Base-by-base conservation (phyloP, 495 filamentous ascomycete genomes). In the Echria macrotheca region DNA sequence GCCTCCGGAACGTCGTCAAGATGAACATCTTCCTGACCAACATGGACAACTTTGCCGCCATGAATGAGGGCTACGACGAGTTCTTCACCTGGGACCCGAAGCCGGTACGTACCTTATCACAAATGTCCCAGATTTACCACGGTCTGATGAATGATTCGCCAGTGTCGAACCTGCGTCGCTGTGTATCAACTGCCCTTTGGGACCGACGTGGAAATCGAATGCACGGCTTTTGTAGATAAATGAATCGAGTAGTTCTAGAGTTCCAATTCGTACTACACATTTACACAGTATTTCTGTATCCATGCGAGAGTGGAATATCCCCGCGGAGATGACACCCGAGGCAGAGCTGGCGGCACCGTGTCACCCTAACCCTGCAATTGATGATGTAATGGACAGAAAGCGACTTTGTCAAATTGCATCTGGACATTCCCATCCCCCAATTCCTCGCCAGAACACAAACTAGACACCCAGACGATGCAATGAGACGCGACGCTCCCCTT, bases 171-270 rank as follows among this genome's bases (percentile, higher is more conserved):
- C 33, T 86, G 83, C 55, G 81, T 87, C 31, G 82, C 82, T 5
- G 83, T 85, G 18, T 74, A 81, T 58, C 78, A 79, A 33, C 65
- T 86, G 44, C 82, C 83, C 1, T 62, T 83, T 17, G 73, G 75
- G 14, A 82, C 81, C 7, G 82, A 85, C 69, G 81, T 88, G 12
- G 83, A 86, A 68, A 85, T 88, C 59, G 83, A 87, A 62, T 85
- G 79, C 55, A 80, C 75, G 39, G 83, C 83, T 4, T 66, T 74
- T 67, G 58, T 73, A 51, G 37, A 49, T 21, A 19, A 17, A 17
- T 2, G 12, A 2, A 18, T 23, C 19, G 17, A 3, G 1, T 11
- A 10, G 38, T 23, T 41, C 3, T 9, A 3, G 17, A 41, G 38
- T 10, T 14, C 5, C 33, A 36, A 36, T 36, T 6, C 33, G n/a